Evolutionary conservation across 805 yeast species (phyloP), one percentile per base, ranked within the genome.

Genomic region (Lipomyces orientalis): DNA sequence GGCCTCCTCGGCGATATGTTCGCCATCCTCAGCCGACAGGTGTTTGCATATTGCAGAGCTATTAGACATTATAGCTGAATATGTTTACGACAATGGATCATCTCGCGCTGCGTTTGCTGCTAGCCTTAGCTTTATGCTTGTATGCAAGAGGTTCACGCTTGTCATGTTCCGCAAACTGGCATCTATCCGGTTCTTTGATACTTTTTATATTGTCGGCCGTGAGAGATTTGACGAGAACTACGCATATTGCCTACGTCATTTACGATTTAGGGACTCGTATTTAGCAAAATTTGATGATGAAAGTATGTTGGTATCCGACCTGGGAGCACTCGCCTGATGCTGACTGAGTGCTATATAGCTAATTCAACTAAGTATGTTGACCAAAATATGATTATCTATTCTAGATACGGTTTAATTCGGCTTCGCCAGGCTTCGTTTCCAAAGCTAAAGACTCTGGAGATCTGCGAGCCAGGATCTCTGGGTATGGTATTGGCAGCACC

Each of bases 91-190:
- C 55, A 52, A 25, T 25, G 55, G 34, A 25, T 25, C 55, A 16
- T 25, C 55, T 52, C 55, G 34, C 8, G n/a, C 34, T 12, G 55
- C 55, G 3, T 25, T 25, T 52, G 55, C 34, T 19, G 9, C n/a
- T 7, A 52, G 55, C 19, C 55, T 25, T 31, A 52, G 22, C 55
- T 52, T 52, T 31, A 52, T 52, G 55, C 34, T 52, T 7, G 55
- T 52, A 25, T 52, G 55, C 34, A 25, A 31, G 10, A 25, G 55
- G 25, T 52, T 52, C 34, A 25, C 22, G 55, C n/a, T 25, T 12
- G 55, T 31, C 34, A 52, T 52, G 55, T 52, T 52, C 22, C 31
- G 55, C 12, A 25, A 25, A n/a, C 55, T 52, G 10, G 55, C 55
- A 31, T 52, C 55, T 25, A 52, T 31, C 31, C 19, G 55, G n/a